phyloP scores from a whole-genome alignment of 106 monocot genomes.

The Acorus calamus region DNA sequence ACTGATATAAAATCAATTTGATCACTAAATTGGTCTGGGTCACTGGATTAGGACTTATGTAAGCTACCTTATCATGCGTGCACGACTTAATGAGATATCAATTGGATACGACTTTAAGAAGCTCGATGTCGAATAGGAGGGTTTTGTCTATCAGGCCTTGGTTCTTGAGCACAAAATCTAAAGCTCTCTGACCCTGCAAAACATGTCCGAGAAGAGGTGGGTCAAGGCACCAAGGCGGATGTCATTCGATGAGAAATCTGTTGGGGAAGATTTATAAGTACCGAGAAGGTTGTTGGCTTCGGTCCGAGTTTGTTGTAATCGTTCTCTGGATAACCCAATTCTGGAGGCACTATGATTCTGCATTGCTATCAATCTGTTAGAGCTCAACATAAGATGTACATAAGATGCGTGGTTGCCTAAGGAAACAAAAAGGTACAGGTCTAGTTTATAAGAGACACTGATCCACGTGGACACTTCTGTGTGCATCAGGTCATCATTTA shows the following conservation, averaged over 20 bases:
- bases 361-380: slow-evolving; percentile 15
- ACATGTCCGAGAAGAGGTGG: neutral
- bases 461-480: too few species aligned
- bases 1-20: too few species aligned
- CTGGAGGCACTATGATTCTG: slow-evolving; percentile 95
- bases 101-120: slow-evolving; percentile 55
- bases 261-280: slow-evolving; percentile 14
- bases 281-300: slow-evolving; percentile 81
- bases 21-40: too few species aligned
- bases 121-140: slow-evolving; percentile 88
- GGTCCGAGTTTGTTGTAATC: slow-evolving; percentile 88
- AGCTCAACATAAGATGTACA: too few species aligned
- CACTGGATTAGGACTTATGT: too few species aligned
- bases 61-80: too few species aligned
- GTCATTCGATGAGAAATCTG: neutral
- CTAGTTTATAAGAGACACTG: too few species aligned
- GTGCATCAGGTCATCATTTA: too few species aligned
- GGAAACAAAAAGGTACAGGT: too few species aligned
- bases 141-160: slow-evolving; percentile 98
- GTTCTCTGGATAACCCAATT: slow-evolving; percentile 83
- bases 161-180: slow-evolving; percentile 89
- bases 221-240: neutral
- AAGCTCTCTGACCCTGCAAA: slow-evolving; percentile 80
- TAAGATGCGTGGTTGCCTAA: too few species aligned
- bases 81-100: slow-evolving; percentile 2